These are phyloP conservation scores for Epithemia pelagica DNA, from an alignment of 108 stramenopile species.

Conservation along the genomic window DNA sequence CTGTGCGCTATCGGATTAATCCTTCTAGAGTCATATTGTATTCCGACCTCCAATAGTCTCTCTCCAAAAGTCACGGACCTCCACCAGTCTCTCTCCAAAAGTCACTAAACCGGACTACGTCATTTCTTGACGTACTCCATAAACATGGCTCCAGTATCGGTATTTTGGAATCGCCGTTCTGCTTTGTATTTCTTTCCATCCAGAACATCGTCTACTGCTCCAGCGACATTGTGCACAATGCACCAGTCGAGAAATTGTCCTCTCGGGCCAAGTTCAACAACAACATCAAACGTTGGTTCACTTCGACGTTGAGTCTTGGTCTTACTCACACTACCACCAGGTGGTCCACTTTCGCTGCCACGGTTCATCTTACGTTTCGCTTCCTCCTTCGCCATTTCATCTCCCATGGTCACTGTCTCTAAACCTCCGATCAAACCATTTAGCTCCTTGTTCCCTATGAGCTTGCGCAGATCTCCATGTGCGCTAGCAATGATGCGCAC, in stretches of 20 bases:
- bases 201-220: constrained; percentile 34
- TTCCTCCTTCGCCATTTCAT: constrained; percentile 19
- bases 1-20: too few relatives aligned
- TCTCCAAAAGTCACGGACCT: too few relatives aligned
- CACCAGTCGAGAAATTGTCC: constrained; percentile 27
- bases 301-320: constrained; percentile 16
- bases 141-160: not conserved
- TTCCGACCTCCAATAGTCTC: too few relatives aligned
- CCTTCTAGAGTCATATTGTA: too few relatives aligned
- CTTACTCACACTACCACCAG: constrained; percentile 8
- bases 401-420: constrained; percentile 22
- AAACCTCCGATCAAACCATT: constrained; percentile 45
- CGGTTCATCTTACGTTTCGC: constrained; percentile 8
- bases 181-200: constrained; percentile 15
- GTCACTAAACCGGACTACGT: too few relatives aligned
- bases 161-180: not conserved
- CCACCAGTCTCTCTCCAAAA: too few relatives aligned
- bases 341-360: not conserved
- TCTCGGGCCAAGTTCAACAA: constrained; percentile 28
- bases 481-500: constrained; percentile 64
- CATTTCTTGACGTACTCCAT: not conserved
- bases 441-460: constrained; percentile 45
- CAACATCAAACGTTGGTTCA: constrained; percentile 38
- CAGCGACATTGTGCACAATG: constrained; percentile 20
- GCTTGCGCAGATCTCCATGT: constrained; percentile 43